Evolutionary conservation across 352 stramenopile genomes (phyloP).

Genomic region (Phytophthora citricola): DNA sequence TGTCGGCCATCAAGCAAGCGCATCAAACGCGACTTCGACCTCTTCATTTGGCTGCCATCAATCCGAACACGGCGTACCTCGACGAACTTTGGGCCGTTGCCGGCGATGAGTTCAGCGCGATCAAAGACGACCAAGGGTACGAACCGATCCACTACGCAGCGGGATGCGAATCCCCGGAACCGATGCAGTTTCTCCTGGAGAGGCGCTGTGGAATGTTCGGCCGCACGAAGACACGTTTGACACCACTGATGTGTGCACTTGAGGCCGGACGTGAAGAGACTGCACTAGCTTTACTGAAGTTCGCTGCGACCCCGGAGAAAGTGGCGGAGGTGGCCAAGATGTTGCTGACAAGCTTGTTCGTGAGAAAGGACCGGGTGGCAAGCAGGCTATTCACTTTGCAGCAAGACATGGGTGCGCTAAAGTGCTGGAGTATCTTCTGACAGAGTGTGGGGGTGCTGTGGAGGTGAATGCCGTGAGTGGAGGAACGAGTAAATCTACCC

Average conservation of each 20-base stretch:
- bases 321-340: constrained; percentile 40
- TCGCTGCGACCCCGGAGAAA: constrained; percentile 34
- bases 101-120: constrained; percentile 52
- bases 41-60: constrained; percentile 77
- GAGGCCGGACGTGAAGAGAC: constrained; percentile 57
- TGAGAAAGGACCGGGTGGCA: constrained; percentile 55
- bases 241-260: constrained; percentile 68
- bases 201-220: constrained; percentile 59
- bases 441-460: constrained; percentile 40
- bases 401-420: constrained; percentile 47
- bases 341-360: constrained; percentile 53
- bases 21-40: constrained; percentile 66
- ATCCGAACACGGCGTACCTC: constrained; percentile 74
- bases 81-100: constrained; percentile 62
- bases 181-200: constrained; percentile 71
- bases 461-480: constrained; percentile 57
- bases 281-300: constrained; percentile 57
- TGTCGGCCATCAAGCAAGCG: constrained; percentile 77
- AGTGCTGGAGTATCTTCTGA: constrained; percentile 58
- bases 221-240: constrained; percentile 66
- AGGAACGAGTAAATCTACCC: constrained; percentile 53
- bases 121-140: constrained; percentile 67
- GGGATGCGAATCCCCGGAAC: constrained; percentile 52
- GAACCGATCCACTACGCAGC: constrained; percentile 79
- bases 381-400: constrained; percentile 74